A percentile compares a stretch with the other conserved stretches of the same genome.
Conservation (phyloP, 164 flowering plant species). For the Malania oleifera region DNA sequence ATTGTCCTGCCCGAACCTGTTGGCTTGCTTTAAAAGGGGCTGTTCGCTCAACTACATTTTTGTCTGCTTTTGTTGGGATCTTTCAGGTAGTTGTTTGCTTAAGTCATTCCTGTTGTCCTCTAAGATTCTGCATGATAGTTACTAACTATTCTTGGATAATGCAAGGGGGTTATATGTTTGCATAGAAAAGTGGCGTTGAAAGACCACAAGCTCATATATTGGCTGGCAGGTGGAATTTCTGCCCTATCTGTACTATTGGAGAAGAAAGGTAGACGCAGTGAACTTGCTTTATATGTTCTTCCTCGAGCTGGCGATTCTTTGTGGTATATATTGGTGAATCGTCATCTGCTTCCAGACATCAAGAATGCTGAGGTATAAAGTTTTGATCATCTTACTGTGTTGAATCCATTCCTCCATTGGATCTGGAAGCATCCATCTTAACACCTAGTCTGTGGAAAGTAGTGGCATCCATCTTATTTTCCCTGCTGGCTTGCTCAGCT, state of each 20-base stretch:
- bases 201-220: conserved; percentile 92
- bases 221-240: conserved; percentile 82
- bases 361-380: conserved; percentile 84
- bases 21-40: conserved; percentile 81
- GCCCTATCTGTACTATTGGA: conserved; percentile 88
- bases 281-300: conserved; percentile 90
- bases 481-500: too few species aligned
- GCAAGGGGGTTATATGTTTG: conserved; percentile 79
- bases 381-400: background rate
- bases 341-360: conserved; percentile 74
- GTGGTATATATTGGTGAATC: conserved; percentile 88
- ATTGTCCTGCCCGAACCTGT: conserved; percentile 64
- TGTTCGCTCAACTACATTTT: conserved; percentile 83
- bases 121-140: background rate
- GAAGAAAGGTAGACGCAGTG: conserved; percentile 84
- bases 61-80: conserved; percentile 91
- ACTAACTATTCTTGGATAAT: conserved; percentile 11
- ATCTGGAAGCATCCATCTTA: too few species aligned
- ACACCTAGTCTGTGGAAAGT: too few species aligned
- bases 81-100: conserved; percentile 64
- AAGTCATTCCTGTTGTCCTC: background rate
- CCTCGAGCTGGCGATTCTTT: conserved; percentile 93
- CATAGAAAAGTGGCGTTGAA: conserved; percentile 82
- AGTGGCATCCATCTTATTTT: too few species aligned
- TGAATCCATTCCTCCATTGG: background rate